Conservation (phyloP, 1,139 yeast species). For the Suhomyces bribrorum region DNA sequence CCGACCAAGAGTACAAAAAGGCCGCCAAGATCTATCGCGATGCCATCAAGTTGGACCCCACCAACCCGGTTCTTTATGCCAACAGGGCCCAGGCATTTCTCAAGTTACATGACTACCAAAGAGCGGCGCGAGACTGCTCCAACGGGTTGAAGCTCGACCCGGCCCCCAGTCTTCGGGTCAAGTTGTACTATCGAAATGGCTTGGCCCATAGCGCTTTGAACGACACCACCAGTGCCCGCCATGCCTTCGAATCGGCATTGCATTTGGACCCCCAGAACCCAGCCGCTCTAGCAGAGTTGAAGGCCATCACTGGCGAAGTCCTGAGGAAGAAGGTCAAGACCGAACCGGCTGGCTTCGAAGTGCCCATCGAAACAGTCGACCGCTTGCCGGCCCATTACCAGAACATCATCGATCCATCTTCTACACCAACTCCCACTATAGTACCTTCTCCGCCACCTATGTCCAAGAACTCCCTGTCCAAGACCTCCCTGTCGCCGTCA, state of each 20-base stretch:
- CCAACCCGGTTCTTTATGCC: slow-evolving; percentile 67
- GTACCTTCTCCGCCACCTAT: background rate
- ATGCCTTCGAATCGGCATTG: slow-evolving; percentile 44
- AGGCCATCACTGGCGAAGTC: slow-evolving; percentile 12
- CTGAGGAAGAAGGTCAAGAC: slow-evolving; percentile 17
- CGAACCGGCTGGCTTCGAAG: slow-evolving; percentile 11
- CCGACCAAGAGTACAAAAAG: slow-evolving; percentile 47
- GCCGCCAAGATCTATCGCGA: slow-evolving; percentile 67
- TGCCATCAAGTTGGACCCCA: slow-evolving; percentile 59
- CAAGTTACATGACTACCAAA: slow-evolving; percentile 52
- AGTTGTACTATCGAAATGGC: slow-evolving; percentile 61
- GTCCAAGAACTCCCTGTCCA: no score
- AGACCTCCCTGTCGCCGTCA: no score
- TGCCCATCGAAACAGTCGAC: slow-evolving; percentile 49
- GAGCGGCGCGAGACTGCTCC: slow-evolving; percentile 64
- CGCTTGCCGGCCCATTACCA: slow-evolving; percentile 44
- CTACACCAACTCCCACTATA: background rate
- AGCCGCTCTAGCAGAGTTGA: slow-evolving; percentile 33
- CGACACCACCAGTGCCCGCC: slow-evolving; percentile 32
- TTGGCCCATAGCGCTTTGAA: slow-evolving; percentile 43
- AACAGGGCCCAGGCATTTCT: slow-evolving; percentile 78
- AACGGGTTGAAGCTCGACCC: slow-evolving; percentile 51
- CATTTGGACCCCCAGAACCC: slow-evolving; percentile 46
- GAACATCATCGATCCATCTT: slow-evolving; percentile 3
- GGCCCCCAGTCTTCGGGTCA: slow-evolving; percentile 37